Conservation (phyloP, 163 green algal species). For the Chloromonas sp. region DNA sequence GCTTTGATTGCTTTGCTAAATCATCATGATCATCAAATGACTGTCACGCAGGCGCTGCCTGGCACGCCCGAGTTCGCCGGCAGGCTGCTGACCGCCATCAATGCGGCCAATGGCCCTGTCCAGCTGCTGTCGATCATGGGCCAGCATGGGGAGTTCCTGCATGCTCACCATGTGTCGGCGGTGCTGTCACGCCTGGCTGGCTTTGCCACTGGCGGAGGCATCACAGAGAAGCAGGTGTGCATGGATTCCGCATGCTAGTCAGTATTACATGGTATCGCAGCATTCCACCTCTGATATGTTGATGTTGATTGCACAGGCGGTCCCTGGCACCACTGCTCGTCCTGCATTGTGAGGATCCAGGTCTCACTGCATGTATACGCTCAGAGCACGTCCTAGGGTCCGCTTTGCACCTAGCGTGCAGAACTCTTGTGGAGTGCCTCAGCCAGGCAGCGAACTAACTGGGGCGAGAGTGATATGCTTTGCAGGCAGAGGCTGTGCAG, state of each 20-base stretch:
- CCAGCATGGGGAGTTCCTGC: not conserved
- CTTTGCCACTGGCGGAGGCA: conserved; percentile 2
- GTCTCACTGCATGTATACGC: too few relatives aligned
- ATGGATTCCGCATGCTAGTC: not conserved
- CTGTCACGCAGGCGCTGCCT: not conserved
- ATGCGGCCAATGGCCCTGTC: conserved; percentile 17
- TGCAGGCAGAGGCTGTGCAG: not conserved
- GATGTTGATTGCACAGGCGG: too few relatives aligned
- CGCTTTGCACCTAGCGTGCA: too few relatives aligned
- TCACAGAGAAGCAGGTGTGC: conserved; percentile 10
- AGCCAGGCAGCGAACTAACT: too few relatives aligned
- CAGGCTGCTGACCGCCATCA: conserved; percentile 12
- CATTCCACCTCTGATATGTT: too few relatives aligned
- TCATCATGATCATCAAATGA: too few relatives aligned
- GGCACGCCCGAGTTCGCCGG: conserved; percentile 10
- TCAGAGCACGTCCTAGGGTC: too few relatives aligned
- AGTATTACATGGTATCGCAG: not conserved
- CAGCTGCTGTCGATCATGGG: conserved; percentile 11
- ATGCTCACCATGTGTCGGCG: conserved; percentile 8
- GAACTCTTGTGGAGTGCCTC: too few relatives aligned
- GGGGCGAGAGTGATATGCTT: too few relatives aligned
- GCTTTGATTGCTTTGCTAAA: not conserved
- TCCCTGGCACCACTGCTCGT: too few relatives aligned
- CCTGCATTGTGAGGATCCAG: too few relatives aligned
- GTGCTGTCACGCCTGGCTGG: conserved; percentile 12